These are phyloP conservation scores for Starmerella riodocensis DNA, from an alignment of 805 yeast species.

Conservation along the genomic window DNA sequence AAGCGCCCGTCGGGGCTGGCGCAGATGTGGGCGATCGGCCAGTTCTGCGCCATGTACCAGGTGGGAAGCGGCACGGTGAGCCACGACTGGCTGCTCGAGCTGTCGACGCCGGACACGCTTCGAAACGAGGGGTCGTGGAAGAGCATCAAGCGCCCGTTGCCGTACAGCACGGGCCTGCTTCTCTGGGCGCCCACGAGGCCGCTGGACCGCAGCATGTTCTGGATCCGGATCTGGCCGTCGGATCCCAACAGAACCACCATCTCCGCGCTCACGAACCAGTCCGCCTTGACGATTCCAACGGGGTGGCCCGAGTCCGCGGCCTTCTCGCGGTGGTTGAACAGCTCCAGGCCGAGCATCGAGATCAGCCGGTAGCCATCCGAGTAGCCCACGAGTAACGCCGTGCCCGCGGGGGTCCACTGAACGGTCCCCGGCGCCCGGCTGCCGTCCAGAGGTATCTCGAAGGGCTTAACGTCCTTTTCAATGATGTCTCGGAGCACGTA, in stretches of 20 bases:
- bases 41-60: conserved; percentile 33
- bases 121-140: conserved; percentile 31
- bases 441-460: conserved; percentile 9
- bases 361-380: conserved; percentile 37
- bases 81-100: conserved; percentile 27
- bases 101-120: conserved; percentile 24
- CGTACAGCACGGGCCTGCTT: conserved; percentile 33
- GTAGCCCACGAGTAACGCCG: conserved; percentile 26
- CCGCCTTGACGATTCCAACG: conserved; percentile 21
- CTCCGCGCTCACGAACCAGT: conserved; percentile 30
- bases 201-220: conserved; percentile 25
- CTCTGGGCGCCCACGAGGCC: conserved; percentile 23
- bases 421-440: conserved; percentile 17
- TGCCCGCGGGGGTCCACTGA: conserved; percentile 31
- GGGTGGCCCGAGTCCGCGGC: not conserved
- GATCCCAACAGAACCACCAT: conserved; percentile 27
- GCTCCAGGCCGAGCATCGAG: conserved; percentile 36
- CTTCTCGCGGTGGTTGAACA: conserved; percentile 9
- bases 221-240: conserved; percentile 15
- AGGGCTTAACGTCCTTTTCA: not conserved
- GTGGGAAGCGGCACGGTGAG: conserved; percentile 35
- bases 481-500: conserved; percentile 2
- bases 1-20: conserved; percentile 37
- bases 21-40: conserved; percentile 33
- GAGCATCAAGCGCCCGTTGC: conserved; percentile 32